Conservation (phyloP, 1,284 basidiomycete genomes). For the Cryptococcus neoformans region DNA sequence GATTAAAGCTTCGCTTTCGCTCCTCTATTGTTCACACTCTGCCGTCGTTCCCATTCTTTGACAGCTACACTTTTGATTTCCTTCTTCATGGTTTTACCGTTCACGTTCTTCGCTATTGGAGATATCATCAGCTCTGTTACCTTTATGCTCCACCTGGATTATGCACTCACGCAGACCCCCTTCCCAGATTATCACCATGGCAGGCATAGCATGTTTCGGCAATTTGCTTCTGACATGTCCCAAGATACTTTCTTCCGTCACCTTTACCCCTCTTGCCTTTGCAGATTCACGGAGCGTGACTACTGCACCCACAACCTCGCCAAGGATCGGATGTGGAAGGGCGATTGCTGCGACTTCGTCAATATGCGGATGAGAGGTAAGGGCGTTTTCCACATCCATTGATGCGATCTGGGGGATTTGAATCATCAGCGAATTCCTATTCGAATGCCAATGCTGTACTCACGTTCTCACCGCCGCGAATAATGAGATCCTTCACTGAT, state of each 20-base stretch:
- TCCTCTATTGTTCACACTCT: background rate
- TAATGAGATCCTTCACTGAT: slow-evolving; percentile 43
- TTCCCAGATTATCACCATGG: slow-evolving; percentile 20
- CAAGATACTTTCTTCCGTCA: slow-evolving; percentile 16
- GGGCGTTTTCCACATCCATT: slow-evolving; percentile 39
- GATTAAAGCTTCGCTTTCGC: slow-evolving; percentile 11
- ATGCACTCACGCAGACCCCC: slow-evolving; percentile 25
- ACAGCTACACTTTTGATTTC: slow-evolving; percentile 26
- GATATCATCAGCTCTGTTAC: slow-evolving; percentile 2
- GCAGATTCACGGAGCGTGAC: slow-evolving; percentile 21
- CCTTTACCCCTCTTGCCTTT: slow-evolving; percentile 7
- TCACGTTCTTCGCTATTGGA: slow-evolving; percentile 21
- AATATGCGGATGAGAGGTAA: slow-evolving; percentile 30
- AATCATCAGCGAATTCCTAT: background rate
- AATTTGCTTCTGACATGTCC: slow-evolving; percentile 13
- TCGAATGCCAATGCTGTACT: slow-evolving; percentile 2
- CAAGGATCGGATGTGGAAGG: slow-evolving; percentile 32
- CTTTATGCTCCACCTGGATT: too few relatives aligned
- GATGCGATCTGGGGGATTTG: slow-evolving; percentile 27
- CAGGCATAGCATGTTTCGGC: slow-evolving; percentile 23
- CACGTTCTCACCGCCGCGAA: slow-evolving; percentile 46
- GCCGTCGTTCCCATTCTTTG: slow-evolving; percentile 21
- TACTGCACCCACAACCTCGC: slow-evolving; percentile 37
- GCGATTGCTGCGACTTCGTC: slow-evolving; percentile 37
- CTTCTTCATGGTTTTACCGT: slow-evolving; percentile 37